Evolutionary conservation across 2,329 filamentous ascomycete species (phyloP).

Genomic region (Cladosporium sp.): DNA sequence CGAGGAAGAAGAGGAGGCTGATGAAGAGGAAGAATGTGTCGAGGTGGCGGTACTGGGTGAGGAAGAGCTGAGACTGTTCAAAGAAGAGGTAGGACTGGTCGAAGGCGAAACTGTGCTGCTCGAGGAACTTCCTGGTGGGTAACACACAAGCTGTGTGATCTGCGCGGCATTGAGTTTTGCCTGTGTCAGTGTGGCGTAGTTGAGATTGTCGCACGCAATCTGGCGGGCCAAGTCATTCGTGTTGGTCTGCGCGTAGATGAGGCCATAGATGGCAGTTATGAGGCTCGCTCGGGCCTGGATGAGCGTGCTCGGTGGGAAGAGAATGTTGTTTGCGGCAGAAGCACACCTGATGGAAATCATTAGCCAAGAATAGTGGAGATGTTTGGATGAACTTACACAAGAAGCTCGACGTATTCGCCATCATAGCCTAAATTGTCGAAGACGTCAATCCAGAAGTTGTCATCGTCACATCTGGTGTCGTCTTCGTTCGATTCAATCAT

Average conservation of each 20-base stretch:
- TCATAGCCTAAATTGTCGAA: background rate
- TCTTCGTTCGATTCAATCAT: background rate
- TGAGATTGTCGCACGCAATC: slow-evolving; percentile 3
- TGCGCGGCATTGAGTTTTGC: background rate
- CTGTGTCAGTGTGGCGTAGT: background rate
- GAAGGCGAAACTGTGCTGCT: background rate
- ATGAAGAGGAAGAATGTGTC: background rate
- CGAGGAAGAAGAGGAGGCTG: background rate
- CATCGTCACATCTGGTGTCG: background rate
- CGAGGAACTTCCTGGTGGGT: background rate
- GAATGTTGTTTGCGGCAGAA: background rate
- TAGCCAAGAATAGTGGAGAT: background rate
- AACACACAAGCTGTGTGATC: slow-evolving; percentile 5
- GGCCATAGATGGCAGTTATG: background rate
- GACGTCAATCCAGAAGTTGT: slow-evolving; percentile 1
- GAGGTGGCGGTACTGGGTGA: background rate
- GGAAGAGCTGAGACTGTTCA: background rate
- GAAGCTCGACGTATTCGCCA: background rate
- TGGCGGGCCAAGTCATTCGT: background rate
- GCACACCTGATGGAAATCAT: slow-evolving; percentile 1
- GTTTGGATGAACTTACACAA: background rate
- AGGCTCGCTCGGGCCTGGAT: background rate
- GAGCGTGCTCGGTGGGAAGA: background rate
- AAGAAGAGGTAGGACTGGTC: background rate
- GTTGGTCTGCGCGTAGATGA: background rate